Conservation (phyloP, 345 rosid species). For the Lagerstroemia speciosa region DNA sequence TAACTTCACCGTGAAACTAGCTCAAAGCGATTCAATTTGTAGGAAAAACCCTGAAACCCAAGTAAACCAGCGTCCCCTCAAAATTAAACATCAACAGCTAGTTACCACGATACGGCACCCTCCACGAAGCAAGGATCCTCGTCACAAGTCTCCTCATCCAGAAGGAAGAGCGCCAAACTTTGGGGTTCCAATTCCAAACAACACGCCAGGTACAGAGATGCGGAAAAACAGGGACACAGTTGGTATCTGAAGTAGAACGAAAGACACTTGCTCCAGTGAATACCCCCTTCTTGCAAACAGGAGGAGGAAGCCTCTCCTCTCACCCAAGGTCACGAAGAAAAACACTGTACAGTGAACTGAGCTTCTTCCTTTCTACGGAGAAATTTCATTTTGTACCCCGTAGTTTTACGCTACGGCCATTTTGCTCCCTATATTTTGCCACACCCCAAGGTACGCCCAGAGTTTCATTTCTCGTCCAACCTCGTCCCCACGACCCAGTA, state of each 20-base stretch:
- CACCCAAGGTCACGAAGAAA: not conserved
- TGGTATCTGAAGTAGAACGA: not conserved
- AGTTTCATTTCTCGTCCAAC: not conserved
- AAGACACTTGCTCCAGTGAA: not conserved
- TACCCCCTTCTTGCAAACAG: not conserved
- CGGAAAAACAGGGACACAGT: not conserved
- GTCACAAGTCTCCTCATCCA: not conserved
- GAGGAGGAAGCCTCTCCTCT: not conserved
- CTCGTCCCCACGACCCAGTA: no score
- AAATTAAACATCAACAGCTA: not conserved
- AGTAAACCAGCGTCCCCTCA: not conserved
- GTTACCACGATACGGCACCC: not conserved
- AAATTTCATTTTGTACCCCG: not conserved
- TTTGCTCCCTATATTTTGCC: not conserved
- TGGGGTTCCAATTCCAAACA: not conserved
- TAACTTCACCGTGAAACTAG: not conserved
- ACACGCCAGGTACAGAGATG: not conserved
- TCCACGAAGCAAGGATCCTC: not conserved
- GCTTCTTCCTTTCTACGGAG: not conserved
- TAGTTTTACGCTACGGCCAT: not conserved
- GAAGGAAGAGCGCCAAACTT: not conserved
- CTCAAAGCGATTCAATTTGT: not conserved
- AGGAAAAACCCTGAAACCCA: not conserved
- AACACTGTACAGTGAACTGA: not conserved
- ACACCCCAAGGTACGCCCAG: no score